These are phyloP conservation scores for Caloboletus inedulis DNA, from an alignment of 1,284 basidiomycete genomes.

Conservation along the genomic window DNA sequence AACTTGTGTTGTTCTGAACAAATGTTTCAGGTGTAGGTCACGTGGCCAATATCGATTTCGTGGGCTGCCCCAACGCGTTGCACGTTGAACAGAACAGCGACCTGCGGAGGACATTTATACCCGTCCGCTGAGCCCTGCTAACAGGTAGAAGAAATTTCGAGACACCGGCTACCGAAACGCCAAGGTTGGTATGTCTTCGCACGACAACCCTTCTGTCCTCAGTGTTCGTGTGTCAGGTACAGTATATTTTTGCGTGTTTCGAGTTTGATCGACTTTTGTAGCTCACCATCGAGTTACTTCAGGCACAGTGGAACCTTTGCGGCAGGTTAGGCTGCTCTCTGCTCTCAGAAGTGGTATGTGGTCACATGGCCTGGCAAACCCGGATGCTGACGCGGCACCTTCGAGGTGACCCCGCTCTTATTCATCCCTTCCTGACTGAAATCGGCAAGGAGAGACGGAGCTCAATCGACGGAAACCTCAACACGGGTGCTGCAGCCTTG, in stretches of 20 bases:
- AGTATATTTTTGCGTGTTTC: background rate
- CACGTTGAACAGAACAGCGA: conserved; percentile 11
- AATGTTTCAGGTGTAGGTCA: conserved; percentile 4
- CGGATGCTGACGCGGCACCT: conserved; percentile 2
- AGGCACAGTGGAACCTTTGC: conserved; percentile 51
- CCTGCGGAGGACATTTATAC: background rate
- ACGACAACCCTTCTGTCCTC: conserved; percentile 14
- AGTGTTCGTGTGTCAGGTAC: conserved; percentile 18
- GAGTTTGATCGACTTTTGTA: background rate
- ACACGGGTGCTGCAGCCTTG: conserved; percentile 72
- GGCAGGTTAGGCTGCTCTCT: conserved; percentile 71
- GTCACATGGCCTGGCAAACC: background rate
- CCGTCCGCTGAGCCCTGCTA: background rate
- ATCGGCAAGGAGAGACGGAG: conserved; percentile 61
- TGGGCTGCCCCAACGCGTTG: conserved; percentile 1
- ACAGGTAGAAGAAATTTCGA: background rate
- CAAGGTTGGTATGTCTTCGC: conserved; percentile 17
- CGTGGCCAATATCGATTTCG: conserved; percentile 8
- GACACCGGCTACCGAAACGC: background rate
- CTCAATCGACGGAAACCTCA: conserved; percentile 44
- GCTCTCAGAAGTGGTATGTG: conserved; percentile 65
- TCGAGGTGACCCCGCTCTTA: conserved; percentile 68
- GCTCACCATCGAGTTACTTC: conserved; percentile 6
- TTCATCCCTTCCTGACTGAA: conserved; percentile 83
- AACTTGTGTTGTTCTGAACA: background rate